Conservation (phyloP, 768 basidiomycete species). For the Leccinellum albellum region DNA sequence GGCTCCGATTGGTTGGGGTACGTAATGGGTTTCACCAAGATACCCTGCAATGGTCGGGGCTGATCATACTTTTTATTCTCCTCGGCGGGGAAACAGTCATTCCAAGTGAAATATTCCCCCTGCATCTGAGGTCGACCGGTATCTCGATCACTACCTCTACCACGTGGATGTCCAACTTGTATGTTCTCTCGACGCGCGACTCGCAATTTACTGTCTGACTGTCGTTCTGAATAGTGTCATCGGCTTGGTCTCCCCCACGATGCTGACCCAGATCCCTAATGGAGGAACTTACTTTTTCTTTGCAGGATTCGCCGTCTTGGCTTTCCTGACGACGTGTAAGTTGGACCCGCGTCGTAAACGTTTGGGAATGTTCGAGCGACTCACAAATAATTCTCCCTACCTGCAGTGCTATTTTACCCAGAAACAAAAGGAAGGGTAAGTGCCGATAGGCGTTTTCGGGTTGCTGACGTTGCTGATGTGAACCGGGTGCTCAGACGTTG, state of each 20-base stretch:
- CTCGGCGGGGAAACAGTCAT: constrained; percentile 35
- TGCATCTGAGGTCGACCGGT: constrained; percentile 39
- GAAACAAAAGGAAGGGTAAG: constrained; percentile 33
- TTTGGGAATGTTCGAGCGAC: neutral
- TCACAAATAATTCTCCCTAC: neutral
- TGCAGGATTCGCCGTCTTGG: constrained; percentile 24
- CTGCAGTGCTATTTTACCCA: constrained; percentile 25
- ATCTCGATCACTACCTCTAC: constrained; percentile 40
- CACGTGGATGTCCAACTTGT: constrained; percentile 41
- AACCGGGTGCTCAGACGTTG: constrained; percentile 21
- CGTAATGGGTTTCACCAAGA: neutral
- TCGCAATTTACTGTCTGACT: neutral
- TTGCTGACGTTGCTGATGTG: neutral
- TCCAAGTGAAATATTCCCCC: constrained; percentile 40
- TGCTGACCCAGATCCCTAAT: constrained; percentile 17
- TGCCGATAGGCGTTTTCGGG: neutral
- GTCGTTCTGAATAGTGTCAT: constrained; percentile 16
- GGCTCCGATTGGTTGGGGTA: constrained; percentile 31
- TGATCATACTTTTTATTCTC: neutral
- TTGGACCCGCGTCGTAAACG: neutral
- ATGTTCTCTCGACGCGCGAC: neutral
- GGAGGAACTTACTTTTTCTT: constrained; percentile 30
- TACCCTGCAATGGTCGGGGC: neutral
- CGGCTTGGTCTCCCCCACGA: constrained; percentile 28
- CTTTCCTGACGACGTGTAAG: constrained; percentile 30